Evolutionary conservation across 176 grass and related monocot genomes (phyloP).

Genomic region (Ensete ventricosum): DNA sequence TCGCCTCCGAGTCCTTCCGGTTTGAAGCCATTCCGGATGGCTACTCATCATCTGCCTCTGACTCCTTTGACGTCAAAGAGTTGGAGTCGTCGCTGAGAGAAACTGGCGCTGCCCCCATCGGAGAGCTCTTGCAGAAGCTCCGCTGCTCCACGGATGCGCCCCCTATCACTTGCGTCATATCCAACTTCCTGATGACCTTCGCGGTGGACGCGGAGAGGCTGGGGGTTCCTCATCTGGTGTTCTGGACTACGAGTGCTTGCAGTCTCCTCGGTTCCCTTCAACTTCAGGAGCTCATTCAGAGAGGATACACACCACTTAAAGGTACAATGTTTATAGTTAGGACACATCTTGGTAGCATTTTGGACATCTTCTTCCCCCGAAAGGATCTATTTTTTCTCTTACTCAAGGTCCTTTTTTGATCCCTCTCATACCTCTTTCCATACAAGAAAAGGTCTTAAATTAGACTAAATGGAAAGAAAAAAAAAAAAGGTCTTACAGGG

Average conservation of each 20-base stretch:
- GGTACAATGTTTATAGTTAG: background rate
- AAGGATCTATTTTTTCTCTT: no score
- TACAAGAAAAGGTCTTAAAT: no score
- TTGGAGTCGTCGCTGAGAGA: background rate
- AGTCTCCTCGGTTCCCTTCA: background rate
- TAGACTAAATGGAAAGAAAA: no score
- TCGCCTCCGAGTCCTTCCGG: background rate
- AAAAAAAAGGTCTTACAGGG: no score
- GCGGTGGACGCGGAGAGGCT: background rate
- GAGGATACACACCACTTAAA: background rate
- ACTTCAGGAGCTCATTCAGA: background rate
- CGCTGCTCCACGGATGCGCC: background rate
- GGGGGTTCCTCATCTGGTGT: background rate
- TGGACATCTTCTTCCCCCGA: no score
- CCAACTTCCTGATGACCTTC: background rate
- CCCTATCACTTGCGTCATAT: background rate
- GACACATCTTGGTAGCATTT: no score
- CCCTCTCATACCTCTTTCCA: slow-evolving; percentile 9
- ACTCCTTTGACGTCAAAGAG: background rate
- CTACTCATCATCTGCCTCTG: background rate
- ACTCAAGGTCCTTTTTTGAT: slow-evolving; percentile 12
- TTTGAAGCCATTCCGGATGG: background rate
- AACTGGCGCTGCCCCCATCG: background rate
- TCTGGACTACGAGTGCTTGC: background rate
- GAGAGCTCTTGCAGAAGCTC: background rate